Evolutionary conservation across 2,329 filamentous ascomycete species (phyloP).

Genomic region (Aureobasidium sp.): DNA sequence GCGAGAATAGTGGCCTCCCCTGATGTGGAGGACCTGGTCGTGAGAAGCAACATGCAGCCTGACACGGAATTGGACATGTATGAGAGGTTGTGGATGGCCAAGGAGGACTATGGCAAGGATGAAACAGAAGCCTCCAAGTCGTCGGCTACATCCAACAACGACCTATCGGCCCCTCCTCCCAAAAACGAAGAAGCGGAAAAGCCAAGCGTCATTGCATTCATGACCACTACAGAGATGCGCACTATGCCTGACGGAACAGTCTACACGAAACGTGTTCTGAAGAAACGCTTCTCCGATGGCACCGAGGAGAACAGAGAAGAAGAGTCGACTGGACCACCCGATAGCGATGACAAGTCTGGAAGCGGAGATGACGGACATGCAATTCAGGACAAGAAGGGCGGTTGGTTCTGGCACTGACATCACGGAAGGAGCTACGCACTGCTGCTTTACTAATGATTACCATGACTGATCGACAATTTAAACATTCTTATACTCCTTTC

Average conservation of each 20-base stretch:
- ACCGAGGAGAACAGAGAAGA: slow-evolving; percentile 51
- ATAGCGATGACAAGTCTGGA: not conserved
- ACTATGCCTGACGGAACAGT: slow-evolving; percentile 49
- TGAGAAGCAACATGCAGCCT: not conserved
- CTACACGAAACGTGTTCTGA: slow-evolving; percentile 48
- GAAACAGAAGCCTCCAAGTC: slow-evolving; percentile 12
- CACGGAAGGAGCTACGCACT: not conserved
- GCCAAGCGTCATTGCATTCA: slow-evolving; percentile 41
- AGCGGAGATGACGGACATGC: not conserved
- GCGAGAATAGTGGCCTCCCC: slow-evolving; percentile 16
- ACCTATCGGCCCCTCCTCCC: not conserved
- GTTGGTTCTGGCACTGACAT: slow-evolving; percentile 7
- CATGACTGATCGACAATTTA: not conserved
- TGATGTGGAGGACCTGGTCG: slow-evolving; percentile 11
- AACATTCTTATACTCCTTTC: not conserved
- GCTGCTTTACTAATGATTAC: not conserved
- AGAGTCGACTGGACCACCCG: slow-evolving; percentile 33
- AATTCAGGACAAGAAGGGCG: slow-evolving; percentile 4
- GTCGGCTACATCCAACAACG: not conserved
- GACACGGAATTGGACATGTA: slow-evolving; percentile 46
- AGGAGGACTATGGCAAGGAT: not conserved
- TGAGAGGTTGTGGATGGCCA: slow-evolving; percentile 34
- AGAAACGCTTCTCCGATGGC: slow-evolving; percentile 52
- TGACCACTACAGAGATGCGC: slow-evolving; percentile 49
- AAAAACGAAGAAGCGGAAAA: not conserved